These are phyloP conservation scores for Asterophora parasitica DNA, from an alignment of 768 basidiomycete genomes.

Conservation along the genomic window DNA sequence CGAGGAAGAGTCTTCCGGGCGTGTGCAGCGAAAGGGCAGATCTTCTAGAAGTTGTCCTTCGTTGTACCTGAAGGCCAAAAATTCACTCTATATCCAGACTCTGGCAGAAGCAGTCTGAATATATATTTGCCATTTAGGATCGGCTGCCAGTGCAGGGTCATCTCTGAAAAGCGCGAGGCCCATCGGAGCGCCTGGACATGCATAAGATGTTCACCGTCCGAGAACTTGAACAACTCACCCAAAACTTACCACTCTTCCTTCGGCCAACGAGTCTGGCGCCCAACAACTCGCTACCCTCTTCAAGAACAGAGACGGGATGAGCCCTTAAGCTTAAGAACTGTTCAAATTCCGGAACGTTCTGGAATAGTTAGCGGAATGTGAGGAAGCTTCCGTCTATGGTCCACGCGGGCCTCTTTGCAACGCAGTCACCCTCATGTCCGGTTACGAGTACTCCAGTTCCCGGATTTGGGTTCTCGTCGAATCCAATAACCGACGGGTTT, in stretches of 20 bases:
- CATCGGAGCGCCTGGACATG: constrained; percentile 37
- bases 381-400: constrained; percentile 48
- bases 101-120: constrained; percentile 1
- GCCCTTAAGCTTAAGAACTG: constrained; percentile 37
- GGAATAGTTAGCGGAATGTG: constrained; percentile 46
- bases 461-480: constrained; percentile 29
- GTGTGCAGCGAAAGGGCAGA: constrained; percentile 46
- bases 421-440: constrained; percentile 38
- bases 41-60: constrained; percentile 31
- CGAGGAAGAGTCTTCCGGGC: constrained; percentile 44
- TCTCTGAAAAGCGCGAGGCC: constrained; percentile 40
- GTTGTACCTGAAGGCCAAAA: constrained; percentile 42
- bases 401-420: constrained; percentile 33
- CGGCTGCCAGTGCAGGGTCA: constrained; percentile 30
- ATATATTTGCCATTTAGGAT: constrained; percentile 28
- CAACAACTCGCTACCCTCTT: constrained; percentile 43
- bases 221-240: too few species aligned
- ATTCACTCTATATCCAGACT: too few species aligned
- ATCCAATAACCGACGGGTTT: constrained; percentile 41
- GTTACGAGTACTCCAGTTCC: constrained; percentile 42
- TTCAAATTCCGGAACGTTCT: constrained; percentile 49
- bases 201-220: too few species aligned
- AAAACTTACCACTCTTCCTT: constrained; percentile 46
- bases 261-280: constrained; percentile 51
- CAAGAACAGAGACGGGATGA: constrained; percentile 31